A percentile compares a stretch with the other conserved stretches of the same genome.
Conservation (phyloP, 257 asterid species). For the Nicotiana paniculata region DNA sequence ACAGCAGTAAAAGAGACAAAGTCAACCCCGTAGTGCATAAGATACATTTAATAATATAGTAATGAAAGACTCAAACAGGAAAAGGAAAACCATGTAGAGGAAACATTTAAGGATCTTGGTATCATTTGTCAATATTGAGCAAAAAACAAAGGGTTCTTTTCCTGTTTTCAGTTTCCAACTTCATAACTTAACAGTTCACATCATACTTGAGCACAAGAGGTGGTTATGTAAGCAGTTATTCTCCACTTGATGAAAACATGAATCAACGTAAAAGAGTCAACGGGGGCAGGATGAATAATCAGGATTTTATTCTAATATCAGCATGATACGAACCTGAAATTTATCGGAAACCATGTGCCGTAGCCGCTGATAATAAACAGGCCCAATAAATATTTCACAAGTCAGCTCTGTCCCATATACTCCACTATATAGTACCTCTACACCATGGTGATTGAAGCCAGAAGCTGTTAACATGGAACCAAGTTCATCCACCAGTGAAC, state of each 20-base stretch:
- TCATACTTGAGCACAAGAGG: neutral
- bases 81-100: neutral
- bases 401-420: constrained; percentile 82
- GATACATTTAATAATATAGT: neutral
- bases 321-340: constrained; percentile 56
- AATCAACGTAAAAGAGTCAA: neutral
- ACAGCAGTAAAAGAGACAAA: neutral
- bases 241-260: neutral
- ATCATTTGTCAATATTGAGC: neutral
- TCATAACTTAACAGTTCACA: neutral
- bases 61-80: neutral
- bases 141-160: neutral
- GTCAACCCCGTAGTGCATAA: neutral
- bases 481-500: constrained; percentile 74
- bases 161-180: neutral
- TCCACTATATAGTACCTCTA: constrained; percentile 87
- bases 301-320: neutral
- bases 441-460: constrained; percentile 89
- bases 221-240: neutral
- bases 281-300: neutral
- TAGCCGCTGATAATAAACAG: constrained; percentile 95
- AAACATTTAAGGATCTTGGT: neutral
- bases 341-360: constrained; percentile 99
- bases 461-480: constrained; percentile 56
- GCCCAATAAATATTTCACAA: constrained; percentile 91